Evolutionary conservation across 2,329 filamentous ascomycete species (phyloP), one percentile per base, ranked within the genome.

Genomic region (Epicoccum sorghinum): DNA sequence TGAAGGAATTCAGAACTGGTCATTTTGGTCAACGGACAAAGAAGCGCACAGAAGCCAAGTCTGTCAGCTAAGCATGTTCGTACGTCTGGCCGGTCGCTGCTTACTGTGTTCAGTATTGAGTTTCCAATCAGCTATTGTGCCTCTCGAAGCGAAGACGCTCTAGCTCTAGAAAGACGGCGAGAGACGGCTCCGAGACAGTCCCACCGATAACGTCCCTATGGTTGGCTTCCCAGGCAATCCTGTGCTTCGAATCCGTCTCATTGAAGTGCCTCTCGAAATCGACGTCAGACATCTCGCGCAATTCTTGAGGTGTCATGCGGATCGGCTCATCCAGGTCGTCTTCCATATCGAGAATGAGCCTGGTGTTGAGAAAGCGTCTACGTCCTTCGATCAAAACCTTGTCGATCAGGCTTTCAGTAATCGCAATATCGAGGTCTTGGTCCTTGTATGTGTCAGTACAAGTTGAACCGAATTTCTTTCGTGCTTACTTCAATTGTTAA

Each of bases 241-340:
- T 30, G 13, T 64, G 61, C 14, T 42, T 56, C 3, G 48, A 36
- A 14, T 18, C 37, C 10, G 43, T 52, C 12, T 47, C 52, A 3
- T 3, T 6, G 30, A 47, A 36, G 14, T 57, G 55, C 0, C 7
- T 40, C 3, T 55, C 23, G 23, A 64, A 47, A 3, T 55, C 55
- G 3, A 40, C 27, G 5, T 48, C 39, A 7, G 45, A 40, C 59
- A 64, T 60, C 4, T 24, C 14, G 9, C 39, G 24, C 3, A 60
- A 29, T 14, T 60, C 27, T 2, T 30, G 32, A 37, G 52, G 49
- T 1, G 55, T 58, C 8, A 51, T 57, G 3, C 49, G 52, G 13
- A 32, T 48, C 10, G 18, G 9, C 12, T 56, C 42, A 14, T 64
- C 55, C 22, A 64, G 27, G 7, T 64, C 61, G 0, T 54, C 52